These are phyloP conservation scores for Fraxinus pennsylvanica DNA, from an alignment of 257 asterid genomes.

Conservation along the genomic window DNA sequence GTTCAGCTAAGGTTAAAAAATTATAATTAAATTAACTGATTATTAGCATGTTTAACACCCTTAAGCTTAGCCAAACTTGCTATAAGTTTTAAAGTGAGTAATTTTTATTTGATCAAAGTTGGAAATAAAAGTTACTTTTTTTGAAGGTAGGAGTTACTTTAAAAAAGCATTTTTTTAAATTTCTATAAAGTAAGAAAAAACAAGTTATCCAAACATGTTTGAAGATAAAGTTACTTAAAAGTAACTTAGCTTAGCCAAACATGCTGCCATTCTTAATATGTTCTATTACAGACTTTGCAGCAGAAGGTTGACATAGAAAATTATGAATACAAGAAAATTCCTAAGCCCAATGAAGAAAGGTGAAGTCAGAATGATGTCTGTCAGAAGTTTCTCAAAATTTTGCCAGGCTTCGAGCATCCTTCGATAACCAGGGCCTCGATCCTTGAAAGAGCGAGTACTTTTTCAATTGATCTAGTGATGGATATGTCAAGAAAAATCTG, in stretches of 20 bases:
- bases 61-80: background rate
- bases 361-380: conserved; percentile 33
- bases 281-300: conserved; percentile 62
- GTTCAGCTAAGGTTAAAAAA: background rate
- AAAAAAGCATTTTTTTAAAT: background rate
- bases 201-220: background rate
- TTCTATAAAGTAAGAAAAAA: background rate
- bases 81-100: background rate
- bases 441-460: background rate
- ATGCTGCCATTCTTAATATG: background rate
- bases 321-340: conserved; percentile 87
- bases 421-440: background rate
- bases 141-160: background rate
- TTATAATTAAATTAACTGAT: conserved; percentile 4
- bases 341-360: conserved; percentile 57
- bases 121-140: background rate
- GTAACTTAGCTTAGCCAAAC: conserved; percentile 2
- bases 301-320: conserved; percentile 72
- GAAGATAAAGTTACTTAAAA: no score
- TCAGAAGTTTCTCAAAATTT: conserved; percentile 12
- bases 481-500: conserved; percentile 3
- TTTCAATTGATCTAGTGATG: background rate
- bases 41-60: background rate
- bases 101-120: background rate
- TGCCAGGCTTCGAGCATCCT: background rate